Evolutionary conservation across 805 yeast species (phyloP).

Genomic region (Candida gorgasii): DNA sequence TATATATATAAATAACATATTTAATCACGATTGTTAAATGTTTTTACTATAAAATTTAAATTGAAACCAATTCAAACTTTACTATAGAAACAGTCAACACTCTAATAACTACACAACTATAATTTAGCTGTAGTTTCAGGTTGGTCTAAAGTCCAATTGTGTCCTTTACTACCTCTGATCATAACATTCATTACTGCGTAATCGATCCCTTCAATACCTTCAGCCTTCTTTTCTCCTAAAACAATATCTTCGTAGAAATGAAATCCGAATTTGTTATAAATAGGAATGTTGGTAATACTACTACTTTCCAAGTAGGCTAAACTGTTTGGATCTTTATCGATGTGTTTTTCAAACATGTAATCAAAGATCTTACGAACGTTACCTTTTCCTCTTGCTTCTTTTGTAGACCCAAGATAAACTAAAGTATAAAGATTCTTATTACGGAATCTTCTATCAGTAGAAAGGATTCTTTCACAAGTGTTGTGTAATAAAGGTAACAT

Average conservation of each 20-base stretch:
- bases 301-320: slow-evolving; percentile 55
- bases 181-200: slow-evolving; percentile 46
- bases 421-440: slow-evolving; percentile 42
- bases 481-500: slow-evolving; percentile 54
- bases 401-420: slow-evolving; percentile 47
- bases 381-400: slow-evolving; percentile 55
- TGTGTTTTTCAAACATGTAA: slow-evolving; percentile 45
- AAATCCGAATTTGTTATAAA: slow-evolving; percentile 54
- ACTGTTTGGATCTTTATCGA: slow-evolving; percentile 41
- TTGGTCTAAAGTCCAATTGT: slow-evolving; percentile 29
- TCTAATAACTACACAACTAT: background rate
- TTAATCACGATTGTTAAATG: background rate
- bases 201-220: slow-evolving; percentile 37
- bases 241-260: slow-evolving; percentile 49
- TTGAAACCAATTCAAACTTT: slow-evolving; percentile 3
- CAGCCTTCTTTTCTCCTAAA: slow-evolving; percentile 34
- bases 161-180: slow-evolving; percentile 40
- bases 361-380: slow-evolving; percentile 52
- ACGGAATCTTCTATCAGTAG: slow-evolving; percentile 39
- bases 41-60: slow-evolving; percentile 4
- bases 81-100: slow-evolving; percentile 5
- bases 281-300: slow-evolving; percentile 47
- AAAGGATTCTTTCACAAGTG: slow-evolving; percentile 44
- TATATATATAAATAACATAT: background rate
- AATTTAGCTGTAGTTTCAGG: slow-evolving; percentile 1